These are phyloP conservation scores for Mangifera indica DNA, from an alignment of 345 rosid species.

Conservation along the genomic window DNA sequence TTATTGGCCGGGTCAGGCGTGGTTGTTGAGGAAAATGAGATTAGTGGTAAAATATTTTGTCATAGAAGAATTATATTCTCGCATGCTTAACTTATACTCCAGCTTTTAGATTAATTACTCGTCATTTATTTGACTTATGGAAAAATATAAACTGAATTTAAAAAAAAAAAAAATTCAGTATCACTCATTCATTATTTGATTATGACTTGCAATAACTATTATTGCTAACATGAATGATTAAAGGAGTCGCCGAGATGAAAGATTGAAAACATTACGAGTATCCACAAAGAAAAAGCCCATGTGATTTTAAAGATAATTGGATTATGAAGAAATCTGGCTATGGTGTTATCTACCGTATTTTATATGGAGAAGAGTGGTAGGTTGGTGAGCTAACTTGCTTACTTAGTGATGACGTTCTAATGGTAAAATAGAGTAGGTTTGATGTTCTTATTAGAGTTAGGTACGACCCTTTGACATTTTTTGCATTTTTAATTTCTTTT, in stretches of 20 bases:
- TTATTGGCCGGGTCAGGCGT: too few species aligned
- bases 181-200: too few species aligned
- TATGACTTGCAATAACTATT: too few species aligned
- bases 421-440: constrained; percentile 24
- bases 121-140: too few species aligned
- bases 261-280: not conserved
- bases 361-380: not conserved
- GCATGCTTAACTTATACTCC: not conserved
- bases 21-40: constrained; percentile 30
- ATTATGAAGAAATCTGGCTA: too few species aligned
- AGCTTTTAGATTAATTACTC: too few species aligned
- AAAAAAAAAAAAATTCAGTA: too few species aligned
- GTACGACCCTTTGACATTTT: constrained; percentile 10
- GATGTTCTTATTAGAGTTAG: constrained; percentile 17
- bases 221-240: not conserved
- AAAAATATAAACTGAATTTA: too few species aligned
- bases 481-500: not conserved
- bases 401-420: not conserved
- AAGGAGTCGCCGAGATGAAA: not conserved
- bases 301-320: too few species aligned
- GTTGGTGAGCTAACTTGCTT: constrained; percentile 30
- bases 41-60: not conserved
- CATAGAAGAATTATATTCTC: not conserved
- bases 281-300: not conserved
- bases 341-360: not conserved